Conservation (phyloP, 225 moss, liverwort and hornwort genomes). For the Thuidium tamariscinum region DNA sequence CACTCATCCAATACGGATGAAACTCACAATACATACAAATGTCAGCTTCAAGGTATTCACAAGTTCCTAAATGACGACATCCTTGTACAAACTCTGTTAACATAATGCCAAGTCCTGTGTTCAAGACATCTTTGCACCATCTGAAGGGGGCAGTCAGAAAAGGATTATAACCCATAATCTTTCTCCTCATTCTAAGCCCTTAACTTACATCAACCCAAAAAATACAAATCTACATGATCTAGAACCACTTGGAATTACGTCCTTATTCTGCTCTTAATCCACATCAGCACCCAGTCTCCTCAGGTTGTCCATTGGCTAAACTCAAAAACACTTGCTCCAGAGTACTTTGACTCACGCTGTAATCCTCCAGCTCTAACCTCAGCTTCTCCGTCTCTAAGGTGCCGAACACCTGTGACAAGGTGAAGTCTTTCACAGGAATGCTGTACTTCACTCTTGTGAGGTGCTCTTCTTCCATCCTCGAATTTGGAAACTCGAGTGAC, state of each 20-base stretch:
- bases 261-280: neutral
- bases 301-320: constrained; percentile 55
- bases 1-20: neutral
- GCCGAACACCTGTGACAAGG: constrained; percentile 65
- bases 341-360: constrained; percentile 86
- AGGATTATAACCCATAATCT: neutral
- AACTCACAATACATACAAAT: neutral
- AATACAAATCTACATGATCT: neutral
- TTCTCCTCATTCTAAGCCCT: neutral
- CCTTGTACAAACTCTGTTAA: neutral
- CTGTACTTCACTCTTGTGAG: constrained; percentile 66
- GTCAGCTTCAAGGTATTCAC: neutral
- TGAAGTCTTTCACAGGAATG: constrained; percentile 58
- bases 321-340: constrained; percentile 93
- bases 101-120: neutral
- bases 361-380: constrained; percentile 65
- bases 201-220: neutral
- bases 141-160: neutral
- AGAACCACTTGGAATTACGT: neutral
- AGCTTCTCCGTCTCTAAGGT: constrained; percentile 68
- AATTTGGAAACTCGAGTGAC: constrained; percentile 39
- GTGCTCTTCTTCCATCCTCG: constrained; percentile 70
- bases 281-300: neutral
- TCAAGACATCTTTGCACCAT: neutral
- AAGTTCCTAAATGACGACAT: neutral